Conservation (phyloP, 2,329 filamentous ascomycete genomes). For the Colletotrichum sp. region DNA sequence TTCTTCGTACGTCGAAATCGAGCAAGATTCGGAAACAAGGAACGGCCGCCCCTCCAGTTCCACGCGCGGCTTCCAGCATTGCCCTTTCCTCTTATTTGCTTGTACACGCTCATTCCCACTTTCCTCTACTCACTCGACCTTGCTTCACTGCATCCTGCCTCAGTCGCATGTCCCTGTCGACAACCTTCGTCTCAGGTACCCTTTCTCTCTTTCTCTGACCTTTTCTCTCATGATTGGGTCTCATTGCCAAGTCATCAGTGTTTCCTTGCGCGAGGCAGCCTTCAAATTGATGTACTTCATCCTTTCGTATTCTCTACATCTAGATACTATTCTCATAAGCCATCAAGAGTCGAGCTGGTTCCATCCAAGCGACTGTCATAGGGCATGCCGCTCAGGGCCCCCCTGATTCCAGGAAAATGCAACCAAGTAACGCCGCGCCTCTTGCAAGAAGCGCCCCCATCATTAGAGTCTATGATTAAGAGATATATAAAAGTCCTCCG, state of each 20-base stretch:
- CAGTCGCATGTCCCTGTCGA: too few species aligned
- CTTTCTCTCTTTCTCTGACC: not conserved
- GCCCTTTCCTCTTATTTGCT: not conserved
- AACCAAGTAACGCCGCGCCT: not conserved
- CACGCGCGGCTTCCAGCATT: not conserved
- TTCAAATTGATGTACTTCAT: not conserved
- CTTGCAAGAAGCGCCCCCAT: not conserved
- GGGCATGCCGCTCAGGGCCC: not conserved
- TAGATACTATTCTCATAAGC: not conserved
- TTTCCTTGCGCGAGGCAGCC: not conserved
- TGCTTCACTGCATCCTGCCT: not conserved
- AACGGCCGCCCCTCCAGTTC: too few species aligned
- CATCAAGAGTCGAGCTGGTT: not conserved
- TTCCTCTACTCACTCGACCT: not conserved
- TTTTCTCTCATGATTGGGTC: too few species aligned
- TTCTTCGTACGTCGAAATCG: not conserved
- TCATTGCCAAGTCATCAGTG: not conserved
- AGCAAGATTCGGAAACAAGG: not conserved
- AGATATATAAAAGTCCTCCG: not conserved
- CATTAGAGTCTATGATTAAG: not conserved
- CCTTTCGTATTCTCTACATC: not conserved
- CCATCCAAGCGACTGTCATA: not conserved
- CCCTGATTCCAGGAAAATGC: not conserved
- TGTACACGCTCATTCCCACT: not conserved
- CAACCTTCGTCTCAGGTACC: accelerated